Base-by-base conservation (phyloP, 1,284 basidiomycete species). In the Boletus calvinii region DNA sequence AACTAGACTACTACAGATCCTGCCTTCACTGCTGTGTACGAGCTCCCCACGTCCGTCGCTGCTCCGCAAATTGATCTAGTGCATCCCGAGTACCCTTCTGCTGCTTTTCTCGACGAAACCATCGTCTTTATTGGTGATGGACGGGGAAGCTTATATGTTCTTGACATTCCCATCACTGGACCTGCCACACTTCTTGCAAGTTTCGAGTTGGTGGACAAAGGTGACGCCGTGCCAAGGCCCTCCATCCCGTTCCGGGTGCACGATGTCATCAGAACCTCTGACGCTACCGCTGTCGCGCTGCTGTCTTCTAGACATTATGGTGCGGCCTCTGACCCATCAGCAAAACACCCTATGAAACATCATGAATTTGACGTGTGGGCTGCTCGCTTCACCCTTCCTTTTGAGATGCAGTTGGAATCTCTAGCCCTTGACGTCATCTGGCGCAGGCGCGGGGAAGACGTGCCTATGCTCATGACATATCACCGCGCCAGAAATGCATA, bases 41-140 rank as follows among this genome's bases (percentile, higher is more conserved):
- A 84, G 53, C 75, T 93, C 11, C 84, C 88, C 0, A 70, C 64
- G 35, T 70, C 78, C 9, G 68, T 85, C 37, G 68, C 73, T 37
- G 67, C 76, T 4, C 63, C 71, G 4, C 63, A 64, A 37, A 59
- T 64, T 24, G 70, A 74, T 44, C 55, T 67, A 3, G 65, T 67
- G 20, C 81, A 78, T 60, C 72, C 65, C 50, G 93, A 95, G 70
- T 96, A 94, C 67, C 90, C 94, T 0, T 89, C 88, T 1, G 81
- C 79, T 4, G 72, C 77, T 1, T 83, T 87, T 48, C 64, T 91
- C 22, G 72, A 77, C 26, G 59, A 75, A 0, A 70, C 71, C 0
- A 70, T 74, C 4, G 79, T 84, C 61, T 74, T 87, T 32, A 76
- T 90, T 38, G 79, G 88, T 4, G 87, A 93, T 59, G 94, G 94